Evolutionary conservation across 148 eudicot genomes (phyloP).

Genomic region (Camellia sinensis): DNA sequence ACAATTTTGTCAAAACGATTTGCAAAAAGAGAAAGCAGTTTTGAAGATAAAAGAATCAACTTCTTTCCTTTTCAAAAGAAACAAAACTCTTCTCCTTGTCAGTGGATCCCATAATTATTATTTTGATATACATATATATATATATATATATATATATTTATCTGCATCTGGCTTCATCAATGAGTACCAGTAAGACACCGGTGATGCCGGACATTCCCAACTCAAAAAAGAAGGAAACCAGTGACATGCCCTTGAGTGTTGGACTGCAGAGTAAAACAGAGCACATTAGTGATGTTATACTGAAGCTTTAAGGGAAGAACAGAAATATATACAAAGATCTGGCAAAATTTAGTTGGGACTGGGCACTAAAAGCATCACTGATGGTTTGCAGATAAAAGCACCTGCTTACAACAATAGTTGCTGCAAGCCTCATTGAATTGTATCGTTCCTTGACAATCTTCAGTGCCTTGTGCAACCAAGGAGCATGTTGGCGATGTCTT

Average conservation of each 20-base stretch:
- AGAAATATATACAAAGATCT: background rate
- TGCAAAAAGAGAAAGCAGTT: background rate
- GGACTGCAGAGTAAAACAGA: conserved; percentile 39
- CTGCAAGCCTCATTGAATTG: conserved; percentile 66
- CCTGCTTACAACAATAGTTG: conserved; percentile 59
- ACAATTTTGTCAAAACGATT: background rate
- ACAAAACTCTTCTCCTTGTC: background rate
- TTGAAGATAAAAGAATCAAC: background rate
- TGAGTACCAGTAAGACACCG: conserved; percentile 59
- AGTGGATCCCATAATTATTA: background rate
- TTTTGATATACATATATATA: background rate
- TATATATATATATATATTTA: background rate
- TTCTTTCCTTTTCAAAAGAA: background rate
- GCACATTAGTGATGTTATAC: conserved; percentile 3
- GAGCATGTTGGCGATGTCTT: conserved; percentile 28
- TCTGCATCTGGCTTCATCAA: background rate
- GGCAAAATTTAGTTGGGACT: background rate
- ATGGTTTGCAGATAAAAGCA: conserved; percentile 14
- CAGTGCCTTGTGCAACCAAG: conserved; percentile 34
- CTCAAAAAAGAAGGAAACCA: conserved; percentile 76
- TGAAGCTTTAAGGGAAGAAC: background rate
- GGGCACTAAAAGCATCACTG: background rate
- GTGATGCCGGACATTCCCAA: conserved; percentile 85
- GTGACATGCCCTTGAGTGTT: conserved; percentile 54
- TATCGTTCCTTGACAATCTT: conserved; percentile 49